Evolutionary conservation across 371 early-diverging fungal species (phyloP).

Genomic region (Zancudomyces culisetae): DNA sequence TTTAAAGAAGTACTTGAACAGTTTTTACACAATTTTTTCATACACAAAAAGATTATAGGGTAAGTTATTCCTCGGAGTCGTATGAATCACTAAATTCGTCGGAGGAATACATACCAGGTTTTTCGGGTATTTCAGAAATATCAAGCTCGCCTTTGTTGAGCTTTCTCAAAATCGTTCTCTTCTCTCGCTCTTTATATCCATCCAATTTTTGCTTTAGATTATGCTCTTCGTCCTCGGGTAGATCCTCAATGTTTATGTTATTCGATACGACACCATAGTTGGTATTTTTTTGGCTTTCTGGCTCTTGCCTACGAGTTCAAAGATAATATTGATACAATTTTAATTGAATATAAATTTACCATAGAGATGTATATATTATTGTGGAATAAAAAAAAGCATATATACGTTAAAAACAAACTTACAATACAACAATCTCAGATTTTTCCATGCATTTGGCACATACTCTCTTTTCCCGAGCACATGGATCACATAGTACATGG

Average conservation of each 20-base stretch:
- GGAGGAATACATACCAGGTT: no score
- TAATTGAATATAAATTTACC: slow-evolving; percentile 1
- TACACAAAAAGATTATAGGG: no score
- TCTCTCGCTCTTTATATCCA: slow-evolving; percentile 66
- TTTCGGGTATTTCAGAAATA: no score
- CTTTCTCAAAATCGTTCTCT: slow-evolving; percentile 62
- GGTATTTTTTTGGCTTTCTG: no score
- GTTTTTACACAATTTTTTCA: no score
- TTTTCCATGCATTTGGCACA: slow-evolving; percentile 84
- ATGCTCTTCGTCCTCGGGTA: slow-evolving; percentile 35
- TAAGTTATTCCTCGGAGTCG: no score
- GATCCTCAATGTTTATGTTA: slow-evolving; percentile 25
- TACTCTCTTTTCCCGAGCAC: slow-evolving; percentile 55
- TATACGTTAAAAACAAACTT: slow-evolving; percentile 7
- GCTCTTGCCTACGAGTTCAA: neutral
- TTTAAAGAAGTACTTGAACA: no score
- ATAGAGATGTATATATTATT: slow-evolving; percentile 5
- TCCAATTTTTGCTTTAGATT: slow-evolving; percentile 46
- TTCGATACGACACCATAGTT: no score
- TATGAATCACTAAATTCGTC: no score
- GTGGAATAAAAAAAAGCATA: neutral
- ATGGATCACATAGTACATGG: slow-evolving; percentile 79
- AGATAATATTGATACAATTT: slow-evolving; percentile 2
- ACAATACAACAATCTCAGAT: slow-evolving; percentile 40
- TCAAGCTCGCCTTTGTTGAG: slow-evolving; percentile 54